phyloP scores from a whole-genome alignment of 169 alveolate species.

The Cryptosporidium ubiquitum region DNA sequence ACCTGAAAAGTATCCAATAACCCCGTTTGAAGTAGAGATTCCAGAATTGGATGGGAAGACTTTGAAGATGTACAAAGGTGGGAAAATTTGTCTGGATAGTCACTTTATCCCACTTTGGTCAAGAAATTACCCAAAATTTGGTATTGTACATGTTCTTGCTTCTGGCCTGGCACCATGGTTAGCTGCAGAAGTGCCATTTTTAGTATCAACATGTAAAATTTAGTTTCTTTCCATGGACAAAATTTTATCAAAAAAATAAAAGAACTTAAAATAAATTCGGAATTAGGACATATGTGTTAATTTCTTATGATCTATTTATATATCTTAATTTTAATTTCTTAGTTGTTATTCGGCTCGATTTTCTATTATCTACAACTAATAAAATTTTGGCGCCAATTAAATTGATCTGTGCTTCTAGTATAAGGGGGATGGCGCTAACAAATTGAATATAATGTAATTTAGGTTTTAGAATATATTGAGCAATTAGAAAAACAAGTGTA shows the following conservation, averaged over 20 bases:
- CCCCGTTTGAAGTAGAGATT: slow-evolving; percentile 93
- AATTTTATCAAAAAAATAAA: not conserved
- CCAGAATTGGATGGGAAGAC: slow-evolving; percentile 97
- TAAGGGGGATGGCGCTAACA: not conserved
- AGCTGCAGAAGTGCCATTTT: slow-evolving; percentile 96
- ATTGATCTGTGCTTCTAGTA: not conserved
- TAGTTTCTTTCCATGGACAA: not conserved
- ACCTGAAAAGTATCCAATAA: slow-evolving; percentile 95
- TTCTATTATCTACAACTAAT: not conserved
- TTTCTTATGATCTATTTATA: too few species aligned
- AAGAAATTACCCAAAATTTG: slow-evolving; percentile 92
- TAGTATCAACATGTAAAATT: slow-evolving; percentile 79
- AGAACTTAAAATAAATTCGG: not conserved
- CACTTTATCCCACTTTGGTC: slow-evolving; percentile 97
- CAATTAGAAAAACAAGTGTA: not conserved
- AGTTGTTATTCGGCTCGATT: not conserved
- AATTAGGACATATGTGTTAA: not conserved
- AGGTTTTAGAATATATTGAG: not conserved
- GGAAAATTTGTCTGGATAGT: slow-evolving; percentile 95
- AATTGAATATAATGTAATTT: not conserved
- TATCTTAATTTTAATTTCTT: not conserved
- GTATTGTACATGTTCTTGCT: slow-evolving; percentile 96
- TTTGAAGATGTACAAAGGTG: slow-evolving; percentile 97
- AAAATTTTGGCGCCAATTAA: not conserved
- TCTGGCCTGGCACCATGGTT: slow-evolving; percentile 97